phyloP scores from a whole-genome alignment of 2,329 filamentous ascomycete species.

The Canariomyces notabilis region DNA sequence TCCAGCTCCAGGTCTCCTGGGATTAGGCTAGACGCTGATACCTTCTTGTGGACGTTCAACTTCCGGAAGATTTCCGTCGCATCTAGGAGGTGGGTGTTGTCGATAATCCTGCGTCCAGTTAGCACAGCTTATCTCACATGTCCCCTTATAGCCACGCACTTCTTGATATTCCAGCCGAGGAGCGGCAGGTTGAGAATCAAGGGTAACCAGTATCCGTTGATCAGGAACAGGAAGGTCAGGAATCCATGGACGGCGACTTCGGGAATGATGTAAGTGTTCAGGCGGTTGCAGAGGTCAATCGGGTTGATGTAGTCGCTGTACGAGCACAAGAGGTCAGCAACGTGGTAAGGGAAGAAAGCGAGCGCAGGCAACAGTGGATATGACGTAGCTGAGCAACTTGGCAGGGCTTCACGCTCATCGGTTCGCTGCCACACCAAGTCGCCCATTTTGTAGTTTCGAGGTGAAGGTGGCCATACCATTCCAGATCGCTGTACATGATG shows the following conservation, averaged over 20 bases:
- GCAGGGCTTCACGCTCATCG: neutral
- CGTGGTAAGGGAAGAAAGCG: neutral
- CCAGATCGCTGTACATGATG: constrained; percentile 99
- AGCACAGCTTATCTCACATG: constrained; percentile 3
- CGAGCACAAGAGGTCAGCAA: constrained; percentile 9
- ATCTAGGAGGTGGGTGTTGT: constrained; percentile 94
- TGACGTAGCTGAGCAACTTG: constrained; percentile 5
- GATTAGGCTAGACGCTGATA: constrained; percentile 31
- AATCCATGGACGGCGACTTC: constrained; percentile 97
- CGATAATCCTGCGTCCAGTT: constrained; percentile 67
- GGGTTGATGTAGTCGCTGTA: constrained; percentile 98
- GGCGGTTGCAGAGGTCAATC: constrained; percentile 99
- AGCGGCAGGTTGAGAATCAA: constrained; percentile 89
- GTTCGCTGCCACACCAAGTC: neutral
- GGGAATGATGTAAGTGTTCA: constrained; percentile 99
- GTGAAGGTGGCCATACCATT: constrained; percentile 77
- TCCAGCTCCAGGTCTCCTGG: neutral
- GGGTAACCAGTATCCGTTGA: constrained; percentile 98
- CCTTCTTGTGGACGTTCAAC: constrained; percentile 98
- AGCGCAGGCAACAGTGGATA: constrained; percentile 4
- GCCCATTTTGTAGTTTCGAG: neutral
- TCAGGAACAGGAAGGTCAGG: constrained; percentile 89
- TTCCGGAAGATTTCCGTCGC: constrained; percentile 99
- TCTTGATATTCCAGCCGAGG: constrained; percentile 91
- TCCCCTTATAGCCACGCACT: constrained; percentile 59